Evolutionary conservation across 306 rosid genomes (phyloP), one percentile per base, ranked within the genome.

Genomic region (Crotalaria pallida): DNA sequence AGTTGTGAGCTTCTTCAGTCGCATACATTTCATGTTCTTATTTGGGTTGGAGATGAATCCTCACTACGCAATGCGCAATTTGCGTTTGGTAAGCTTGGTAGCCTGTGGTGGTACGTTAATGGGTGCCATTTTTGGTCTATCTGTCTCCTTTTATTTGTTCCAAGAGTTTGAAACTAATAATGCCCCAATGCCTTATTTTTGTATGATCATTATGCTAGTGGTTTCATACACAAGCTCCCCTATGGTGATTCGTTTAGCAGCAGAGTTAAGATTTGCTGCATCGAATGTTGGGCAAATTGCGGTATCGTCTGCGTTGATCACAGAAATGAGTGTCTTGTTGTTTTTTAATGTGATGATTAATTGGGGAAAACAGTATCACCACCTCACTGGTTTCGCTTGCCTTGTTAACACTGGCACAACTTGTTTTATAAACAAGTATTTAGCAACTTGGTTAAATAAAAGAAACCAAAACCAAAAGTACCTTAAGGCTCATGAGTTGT

Each of bases 11-110:
- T 91, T 90, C 76, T 86, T 94, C 12, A 87, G 94, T 47, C 91
- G 98, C 4, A 90, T 90, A 22, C 50, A 87, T 17, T 88, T 94
- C 87, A 87, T 87, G 86, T 94, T 94, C 82, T 65, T 94, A 3
- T 82, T 94, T 19, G 98, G 98, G 1, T 72, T 94, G 18, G 94
- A 94, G 70, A 82, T 83, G 58, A 92, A 90, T 21, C 10, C 78
- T n/a, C 62, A 86, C 1, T 86, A 81, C 61, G 13, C 70, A 0
- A 3, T 64, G 40, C 86, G 89, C 5, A 76, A 86, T 74, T 10
- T 83, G 0, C 85, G 86, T 4, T 4, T 33, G 2, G 85, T 84
- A 0, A 65, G 84, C 69, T 3, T 76, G 9, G 52, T 90, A 21
- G 91, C 96, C 0, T 73, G 65, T 26, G 89, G 96, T 6, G 96